These are phyloP conservation scores for Fremontodendron californicum DNA, from an alignment of 345 rosid species.

Conservation along the genomic window DNA sequence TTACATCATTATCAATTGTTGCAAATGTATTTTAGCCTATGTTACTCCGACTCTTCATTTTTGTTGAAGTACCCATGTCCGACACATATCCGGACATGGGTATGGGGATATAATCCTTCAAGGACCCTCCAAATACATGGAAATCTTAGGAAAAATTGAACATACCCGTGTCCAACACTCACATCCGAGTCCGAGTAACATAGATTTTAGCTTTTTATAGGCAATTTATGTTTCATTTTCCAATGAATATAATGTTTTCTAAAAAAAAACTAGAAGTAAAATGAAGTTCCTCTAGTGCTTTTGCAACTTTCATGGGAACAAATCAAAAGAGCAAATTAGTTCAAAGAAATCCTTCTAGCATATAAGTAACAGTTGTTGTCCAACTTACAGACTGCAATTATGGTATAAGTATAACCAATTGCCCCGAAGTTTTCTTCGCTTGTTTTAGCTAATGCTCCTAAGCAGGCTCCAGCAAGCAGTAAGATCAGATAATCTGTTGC, in stretches of 20 bases:
- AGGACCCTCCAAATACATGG: too few species aligned
- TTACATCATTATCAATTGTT: background rate
- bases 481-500: conserved; percentile 81
- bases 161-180: too few species aligned
- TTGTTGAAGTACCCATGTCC: too few species aligned
- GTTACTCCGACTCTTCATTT: too few species aligned
- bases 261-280: background rate
- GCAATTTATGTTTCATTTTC: background rate
- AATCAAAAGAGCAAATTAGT: background rate
- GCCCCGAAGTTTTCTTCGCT: conserved; percentile 77
- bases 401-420: conserved; percentile 65
- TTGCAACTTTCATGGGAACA: background rate
- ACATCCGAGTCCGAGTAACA: too few species aligned
- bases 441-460: conserved; percentile 61
- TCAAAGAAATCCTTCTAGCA: background rate
- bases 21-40: background rate
- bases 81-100: too few species aligned
- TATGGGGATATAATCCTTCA: too few species aligned
- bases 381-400: conserved; percentile 91
- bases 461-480: conserved; percentile 91
- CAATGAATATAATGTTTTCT: background rate
- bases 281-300: background rate
- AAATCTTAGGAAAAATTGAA: too few species aligned
- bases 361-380: background rate
- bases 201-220: background rate